Conservation (phyloP, 169 alveolate species). For the Plasmodium gallinaceum region DNA sequence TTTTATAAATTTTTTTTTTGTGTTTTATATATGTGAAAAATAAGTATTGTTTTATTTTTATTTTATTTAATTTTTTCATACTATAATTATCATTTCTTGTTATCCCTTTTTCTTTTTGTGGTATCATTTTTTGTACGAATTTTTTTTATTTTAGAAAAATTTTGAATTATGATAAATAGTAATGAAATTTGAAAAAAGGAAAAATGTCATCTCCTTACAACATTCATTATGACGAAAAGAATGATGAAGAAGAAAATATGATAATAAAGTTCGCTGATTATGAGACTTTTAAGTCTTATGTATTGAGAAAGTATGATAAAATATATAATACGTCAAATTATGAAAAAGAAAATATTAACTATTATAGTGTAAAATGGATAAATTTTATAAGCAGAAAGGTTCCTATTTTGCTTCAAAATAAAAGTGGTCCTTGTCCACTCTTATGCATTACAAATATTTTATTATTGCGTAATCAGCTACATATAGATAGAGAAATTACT, state of each 20-base stretch:
- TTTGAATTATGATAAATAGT: neutral
- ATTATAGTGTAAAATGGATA: conserved; percentile 69
- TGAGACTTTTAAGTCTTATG: conserved; percentile 74
- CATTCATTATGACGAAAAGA: conserved; percentile 63
- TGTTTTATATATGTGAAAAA: neutral
- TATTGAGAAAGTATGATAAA: conserved; percentile 66
- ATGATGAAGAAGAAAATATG: conserved; percentile 74
- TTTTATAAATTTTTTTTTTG: no score
- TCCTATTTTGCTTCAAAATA: conserved; percentile 73
- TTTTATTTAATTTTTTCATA: neutral
- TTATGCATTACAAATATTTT: conserved; percentile 75
- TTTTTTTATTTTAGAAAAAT: no score
- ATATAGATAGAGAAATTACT: conserved; percentile 72
- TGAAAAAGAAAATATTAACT: conserved; percentile 60
- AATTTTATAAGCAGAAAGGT: conserved; percentile 73
- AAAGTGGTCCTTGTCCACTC: conserved; percentile 79
- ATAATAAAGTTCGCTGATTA: conserved; percentile 66
- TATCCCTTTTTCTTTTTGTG: no score
- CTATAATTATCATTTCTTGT: no score
- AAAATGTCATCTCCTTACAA: conserved; percentile 63
- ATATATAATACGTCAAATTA: conserved; percentile 11
- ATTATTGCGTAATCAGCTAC: conserved; percentile 72
- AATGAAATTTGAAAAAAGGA: conserved; percentile 34
- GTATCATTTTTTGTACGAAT: no score
- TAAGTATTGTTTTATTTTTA: neutral